phyloP scores from a whole-genome alignment of 768 basidiomycete genomes.

The Podaxis pistillaris region DNA sequence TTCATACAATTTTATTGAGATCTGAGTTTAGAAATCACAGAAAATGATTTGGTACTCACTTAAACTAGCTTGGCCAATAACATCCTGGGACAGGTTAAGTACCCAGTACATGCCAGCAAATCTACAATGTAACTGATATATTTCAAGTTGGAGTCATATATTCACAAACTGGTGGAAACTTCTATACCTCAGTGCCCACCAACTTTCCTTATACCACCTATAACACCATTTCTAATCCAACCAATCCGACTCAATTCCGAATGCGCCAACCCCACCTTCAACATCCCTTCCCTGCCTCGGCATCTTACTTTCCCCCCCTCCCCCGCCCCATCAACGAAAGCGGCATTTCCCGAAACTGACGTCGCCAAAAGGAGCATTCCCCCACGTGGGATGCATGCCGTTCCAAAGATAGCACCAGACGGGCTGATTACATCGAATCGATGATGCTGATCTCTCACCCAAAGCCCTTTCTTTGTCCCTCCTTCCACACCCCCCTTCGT shows the following conservation, averaged over 20 bases:
- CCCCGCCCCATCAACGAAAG: not conserved
- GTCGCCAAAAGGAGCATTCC: not conserved
- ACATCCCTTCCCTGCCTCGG: not conserved
- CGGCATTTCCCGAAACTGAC: not conserved
- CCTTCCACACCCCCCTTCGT: not conserved
- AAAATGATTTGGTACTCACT: too few species aligned
- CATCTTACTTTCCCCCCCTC: not conserved
- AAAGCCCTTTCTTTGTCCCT: not conserved
- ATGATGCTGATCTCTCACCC: slow-evolving; percentile 8
- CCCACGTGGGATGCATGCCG: slow-evolving; percentile 6
- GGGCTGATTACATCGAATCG: slow-evolving; percentile 14
- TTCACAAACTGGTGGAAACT: too few species aligned
- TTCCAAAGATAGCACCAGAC: slow-evolving; percentile 9
- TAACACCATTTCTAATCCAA: not conserved
- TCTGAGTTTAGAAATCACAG: too few species aligned
- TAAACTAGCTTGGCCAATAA: too few species aligned
- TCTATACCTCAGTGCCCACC: too few species aligned
- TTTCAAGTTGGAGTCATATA: too few species aligned
- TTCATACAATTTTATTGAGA: too few species aligned
- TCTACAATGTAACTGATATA: too few species aligned
- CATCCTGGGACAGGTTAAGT: too few species aligned
- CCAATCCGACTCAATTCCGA: not conserved
- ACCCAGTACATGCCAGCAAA: too few species aligned
- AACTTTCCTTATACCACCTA: too few species aligned
- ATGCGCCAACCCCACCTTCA: not conserved